Evolutionary conservation across 805 yeast species (phyloP).

Genomic region (Nakazawaea wickerhamii): DNA sequence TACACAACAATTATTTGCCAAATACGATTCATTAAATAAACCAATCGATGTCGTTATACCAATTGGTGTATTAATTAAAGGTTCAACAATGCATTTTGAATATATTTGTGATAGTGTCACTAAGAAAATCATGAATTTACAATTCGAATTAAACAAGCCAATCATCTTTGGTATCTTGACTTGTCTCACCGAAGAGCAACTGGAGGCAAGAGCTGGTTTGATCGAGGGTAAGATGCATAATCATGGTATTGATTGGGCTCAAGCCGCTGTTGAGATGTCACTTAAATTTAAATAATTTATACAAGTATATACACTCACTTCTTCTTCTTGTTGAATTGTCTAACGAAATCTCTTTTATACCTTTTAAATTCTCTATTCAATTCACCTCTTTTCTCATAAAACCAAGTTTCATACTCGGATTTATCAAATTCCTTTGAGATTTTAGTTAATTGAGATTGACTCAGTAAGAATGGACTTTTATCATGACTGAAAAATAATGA

Average conservation of each 20-base stretch:
- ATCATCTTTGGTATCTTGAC: constrained; percentile 92
- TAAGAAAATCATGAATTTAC: constrained; percentile 77
- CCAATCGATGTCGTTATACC: constrained; percentile 84
- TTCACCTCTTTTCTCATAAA: constrained; percentile 79
- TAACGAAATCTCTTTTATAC: constrained; percentile 65
- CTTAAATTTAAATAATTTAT: constrained; percentile 30
- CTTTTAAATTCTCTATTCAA: constrained; percentile 71
- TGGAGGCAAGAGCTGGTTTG: constrained; percentile 86
- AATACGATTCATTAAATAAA: constrained; percentile 34
- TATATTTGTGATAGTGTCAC: constrained; percentile 91
- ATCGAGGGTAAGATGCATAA: constrained; percentile 74
- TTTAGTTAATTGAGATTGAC: constrained; percentile 76
- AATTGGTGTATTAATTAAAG: constrained; percentile 92
- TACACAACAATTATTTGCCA: constrained; percentile 46
- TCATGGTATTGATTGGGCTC: constrained; percentile 99
- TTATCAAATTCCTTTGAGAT: constrained; percentile 33
- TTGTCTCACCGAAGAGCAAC: constrained; percentile 91
- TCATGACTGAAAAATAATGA: constrained; percentile 78
- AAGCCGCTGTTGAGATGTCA: constrained; percentile 97
- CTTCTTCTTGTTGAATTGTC: constrained; percentile 47
- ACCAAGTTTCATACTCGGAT: constrained; percentile 61
- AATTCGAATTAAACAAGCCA: constrained; percentile 64
- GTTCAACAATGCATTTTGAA: constrained; percentile 97
- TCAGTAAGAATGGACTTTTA: constrained; percentile 79
- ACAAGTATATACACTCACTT: neutral